A percentile compares a stretch with the other conserved stretches of the same genome.
phyloP scores from a whole-genome alignment of 352 stramenopile species.

The Pythium pectinolyticum region DNA sequence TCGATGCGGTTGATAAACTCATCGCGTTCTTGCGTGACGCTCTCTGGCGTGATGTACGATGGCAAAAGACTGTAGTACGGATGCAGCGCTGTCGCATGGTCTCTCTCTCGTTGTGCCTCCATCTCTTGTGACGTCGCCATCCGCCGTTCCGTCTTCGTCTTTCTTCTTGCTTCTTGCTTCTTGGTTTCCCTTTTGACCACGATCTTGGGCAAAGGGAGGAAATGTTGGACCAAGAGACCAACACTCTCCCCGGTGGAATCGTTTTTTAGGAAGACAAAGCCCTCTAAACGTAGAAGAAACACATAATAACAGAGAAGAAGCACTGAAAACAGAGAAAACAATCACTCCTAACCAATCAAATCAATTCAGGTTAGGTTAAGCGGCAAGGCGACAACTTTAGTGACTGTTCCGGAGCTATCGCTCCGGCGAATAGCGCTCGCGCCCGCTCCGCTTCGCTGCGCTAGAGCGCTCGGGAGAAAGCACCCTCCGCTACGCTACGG shows the following conservation, averaged over 20 bases:
- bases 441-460: no score
- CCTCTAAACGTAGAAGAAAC: background rate
- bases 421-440: no score
- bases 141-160: background rate
- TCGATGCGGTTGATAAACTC: slow-evolving; percentile 52
- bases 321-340: background rate
- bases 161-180: background rate
- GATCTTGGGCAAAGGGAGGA: background rate
- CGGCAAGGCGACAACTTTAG: background rate
- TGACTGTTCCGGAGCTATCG: background rate
- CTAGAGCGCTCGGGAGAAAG: no score
- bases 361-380: background rate
- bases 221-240: slow-evolving; percentile 3
- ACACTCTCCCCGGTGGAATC: no score
- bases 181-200: background rate
- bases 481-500: no score
- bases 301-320: background rate
- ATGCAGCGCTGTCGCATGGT: slow-evolving; percentile 27
- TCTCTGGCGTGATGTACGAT: slow-evolving; percentile 51
- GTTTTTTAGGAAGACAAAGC: no score
- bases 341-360: slow-evolving; percentile 1
- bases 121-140: background rate
- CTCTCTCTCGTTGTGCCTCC: no score
- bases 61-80: slow-evolving; percentile 63
- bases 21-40: slow-evolving; percentile 34